Percentiles rank a stretch among this genome's conserved stretches.
Evolutionary conservation across 2,329 filamentous ascomycete genomes (phyloP).

Genomic region (Septoria petroselini): DNA sequence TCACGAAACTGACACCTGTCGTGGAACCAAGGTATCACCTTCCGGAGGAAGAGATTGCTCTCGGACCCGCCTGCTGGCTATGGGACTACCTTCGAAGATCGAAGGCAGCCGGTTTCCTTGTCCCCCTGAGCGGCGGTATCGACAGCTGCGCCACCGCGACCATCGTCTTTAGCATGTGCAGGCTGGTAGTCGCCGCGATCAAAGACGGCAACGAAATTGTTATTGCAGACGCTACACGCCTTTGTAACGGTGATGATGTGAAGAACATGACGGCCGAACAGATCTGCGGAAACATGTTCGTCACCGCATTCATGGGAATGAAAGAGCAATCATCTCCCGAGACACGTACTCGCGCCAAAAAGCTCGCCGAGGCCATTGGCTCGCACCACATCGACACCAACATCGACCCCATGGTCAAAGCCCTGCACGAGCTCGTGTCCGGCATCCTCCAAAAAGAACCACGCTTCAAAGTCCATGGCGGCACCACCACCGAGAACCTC

Average conservation of each 20-base stretch:
- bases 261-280: constrained; percentile 54
- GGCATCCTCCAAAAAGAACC: constrained; percentile 59
- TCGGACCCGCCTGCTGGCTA: constrained; percentile 63
- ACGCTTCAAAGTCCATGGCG: constrained; percentile 63
- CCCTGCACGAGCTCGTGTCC: constrained; percentile 59
- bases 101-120: constrained; percentile 53
- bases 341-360: constrained; percentile 63
- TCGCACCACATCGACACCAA: constrained; percentile 70
- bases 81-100: constrained; percentile 61
- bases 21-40: constrained; percentile 54
- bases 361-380: constrained; percentile 61
- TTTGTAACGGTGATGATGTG: constrained; percentile 53
- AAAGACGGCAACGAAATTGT: constrained; percentile 54
- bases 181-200: constrained; percentile 55
- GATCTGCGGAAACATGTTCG: constrained; percentile 58
- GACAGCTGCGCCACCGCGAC: constrained; percentile 58
- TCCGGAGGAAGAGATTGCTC: constrained; percentile 65
- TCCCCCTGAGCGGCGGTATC: constrained; percentile 60
- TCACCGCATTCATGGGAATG: constrained; percentile 69
- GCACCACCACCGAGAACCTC: constrained; percentile 57
- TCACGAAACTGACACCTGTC: constrained; percentile 45
- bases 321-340: constrained; percentile 62
- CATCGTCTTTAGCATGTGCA: constrained; percentile 50
- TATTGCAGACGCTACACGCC: constrained; percentile 51
- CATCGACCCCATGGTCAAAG: constrained; percentile 65